Evolutionary conservation across 768 basidiomycete species (phyloP), one percentile per base, ranked within the genome.

Genomic region (Tephrocybe sp.): DNA sequence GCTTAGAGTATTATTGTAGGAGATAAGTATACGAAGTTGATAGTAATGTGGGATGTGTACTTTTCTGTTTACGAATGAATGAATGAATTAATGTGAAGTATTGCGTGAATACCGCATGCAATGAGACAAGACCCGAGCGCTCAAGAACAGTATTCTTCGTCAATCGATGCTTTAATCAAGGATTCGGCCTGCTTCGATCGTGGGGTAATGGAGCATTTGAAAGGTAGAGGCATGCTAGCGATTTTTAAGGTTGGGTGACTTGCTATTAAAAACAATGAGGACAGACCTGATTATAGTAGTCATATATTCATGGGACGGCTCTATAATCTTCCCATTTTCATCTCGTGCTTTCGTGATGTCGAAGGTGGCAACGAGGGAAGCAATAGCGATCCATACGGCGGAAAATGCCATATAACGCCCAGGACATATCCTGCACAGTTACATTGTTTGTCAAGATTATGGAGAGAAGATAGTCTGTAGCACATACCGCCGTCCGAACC

Each of bases 381-480:
- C 60, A 9, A 67, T 49, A 0, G 64, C 58, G 18, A 72, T 59
- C 63, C 59, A 74, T 12, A 69, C 41, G 22, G 56, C 57, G 9
- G 61, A 59, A 12, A 65, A 61, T 1, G 68, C 73, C 53, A 74
- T 62, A 19, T 62, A 53, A 9, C 64, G 64, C 1, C 72, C 73
- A 4, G 70, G 70, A 45, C 74, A 75, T 11, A 67, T 37, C 5
- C 64, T 64, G 48, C 19, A 34, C 9, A n/a, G n/a, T n/a, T n/a
- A n/a, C n/a, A n/a, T n/a, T n/a, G n/a, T n/a, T n/a, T n/a, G n/a
- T n/a, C n/a, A n/a, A n/a, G n/a, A n/a, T n/a, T n/a, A n/a, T n/a
- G n/a, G n/a, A n/a, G n/a, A n/a, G n/a, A n/a, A n/a, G n/a, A n/a
- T n/a, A n/a, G n/a, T n/a, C n/a, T n/a, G n/a, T n/a, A n/a, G n/a